These are phyloP conservation scores for Mortierella alpina DNA, from an alignment of 192 early-diverging fungal genomes.

Conservation along the genomic window DNA sequence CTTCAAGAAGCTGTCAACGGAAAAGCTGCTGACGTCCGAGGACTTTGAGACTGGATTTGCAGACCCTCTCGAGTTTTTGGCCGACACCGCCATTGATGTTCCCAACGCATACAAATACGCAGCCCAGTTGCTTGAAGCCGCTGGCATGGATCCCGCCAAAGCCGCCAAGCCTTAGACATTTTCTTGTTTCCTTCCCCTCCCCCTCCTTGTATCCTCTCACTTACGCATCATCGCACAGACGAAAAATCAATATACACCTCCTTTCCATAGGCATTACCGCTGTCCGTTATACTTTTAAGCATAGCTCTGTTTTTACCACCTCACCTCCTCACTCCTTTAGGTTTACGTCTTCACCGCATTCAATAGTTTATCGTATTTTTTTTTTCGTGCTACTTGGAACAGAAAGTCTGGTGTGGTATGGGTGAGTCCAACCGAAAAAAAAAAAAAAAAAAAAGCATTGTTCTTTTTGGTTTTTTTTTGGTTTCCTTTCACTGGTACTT, in stretches of 20 bases:
- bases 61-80: conserved; percentile 66
- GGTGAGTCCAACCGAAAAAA: too few relatives aligned
- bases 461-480: not conserved
- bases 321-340: too few relatives aligned
- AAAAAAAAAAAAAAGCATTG: too few relatives aligned
- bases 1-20: conserved; percentile 62
- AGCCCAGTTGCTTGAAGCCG: conserved; percentile 68
- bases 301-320: not conserved
- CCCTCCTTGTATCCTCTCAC: not conserved
- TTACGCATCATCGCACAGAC: not conserved
- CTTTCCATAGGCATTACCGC: too few relatives aligned
- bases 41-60: conserved; percentile 64
- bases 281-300: not conserved
- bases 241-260: not conserved
- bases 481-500: too few relatives aligned
- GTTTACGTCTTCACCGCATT: too few relatives aligned
- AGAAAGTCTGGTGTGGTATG: too few relatives aligned
- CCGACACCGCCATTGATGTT: conserved; percentile 80
- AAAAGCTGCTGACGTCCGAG: conserved; percentile 60
- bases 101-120: conserved; percentile 75
- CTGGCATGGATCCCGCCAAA: conserved; percentile 57
- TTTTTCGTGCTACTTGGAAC: too few relatives aligned
- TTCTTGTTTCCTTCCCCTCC: not conserved
- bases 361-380: too few relatives aligned
- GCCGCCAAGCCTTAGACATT: conserved; percentile 29